Evolutionary conservation across 805 yeast species (phyloP), one percentile per base, ranked within the genome.

Genomic region (Yamadazyma scolyti): DNA sequence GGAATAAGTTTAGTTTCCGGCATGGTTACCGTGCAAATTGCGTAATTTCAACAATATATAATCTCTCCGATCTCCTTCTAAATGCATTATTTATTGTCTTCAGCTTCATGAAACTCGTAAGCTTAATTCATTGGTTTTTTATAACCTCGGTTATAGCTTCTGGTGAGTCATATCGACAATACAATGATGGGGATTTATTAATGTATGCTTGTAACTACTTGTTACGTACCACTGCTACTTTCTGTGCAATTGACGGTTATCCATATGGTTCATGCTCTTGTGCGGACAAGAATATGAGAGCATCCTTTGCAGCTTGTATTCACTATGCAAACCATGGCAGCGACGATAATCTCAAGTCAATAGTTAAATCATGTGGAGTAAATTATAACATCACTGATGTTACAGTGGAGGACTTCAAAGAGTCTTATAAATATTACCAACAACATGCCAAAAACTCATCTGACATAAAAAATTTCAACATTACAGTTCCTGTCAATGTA

Each of bases 241-340:
- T 23, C 13, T 35, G 39, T 31, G 35, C 23, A 13, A n/a, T 13
- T 6, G 25, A 27, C 13, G n/a, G n/a, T n/a, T 34, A 34, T 20
- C 25, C 19, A 6, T 19, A 23, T 16, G 27, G 24, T 9, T 8
- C 37, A 5, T 58, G 63, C 30, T 22, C 39, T 14, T 61, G 67
- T 39, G 30, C 23, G 7, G 46, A 54, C 28, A 28, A 40, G 15
- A 39, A 49, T 21, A 56, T 56, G 8, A 36, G 53, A 34, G 60
- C 64, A 12, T 48, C 62, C 3, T 31, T 55, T 31, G 48, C 54
- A 14, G 59, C 57, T 15, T 61, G 68, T 31, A 40, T 44, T 15
- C 28, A 36, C 20, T 25, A 31, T 24, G 31, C 23, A 22, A 30
- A 22, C 17, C 31, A 23, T 9, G n/a, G n/a, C n/a, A 10, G 10